A percentile compares a stretch with the other conserved stretches of the same genome.
These are phyloP conservation scores for Cryphonectria parasitica DNA, from an alignment of 2,329 filamentous ascomycete species.

Conservation along the genomic window DNA sequence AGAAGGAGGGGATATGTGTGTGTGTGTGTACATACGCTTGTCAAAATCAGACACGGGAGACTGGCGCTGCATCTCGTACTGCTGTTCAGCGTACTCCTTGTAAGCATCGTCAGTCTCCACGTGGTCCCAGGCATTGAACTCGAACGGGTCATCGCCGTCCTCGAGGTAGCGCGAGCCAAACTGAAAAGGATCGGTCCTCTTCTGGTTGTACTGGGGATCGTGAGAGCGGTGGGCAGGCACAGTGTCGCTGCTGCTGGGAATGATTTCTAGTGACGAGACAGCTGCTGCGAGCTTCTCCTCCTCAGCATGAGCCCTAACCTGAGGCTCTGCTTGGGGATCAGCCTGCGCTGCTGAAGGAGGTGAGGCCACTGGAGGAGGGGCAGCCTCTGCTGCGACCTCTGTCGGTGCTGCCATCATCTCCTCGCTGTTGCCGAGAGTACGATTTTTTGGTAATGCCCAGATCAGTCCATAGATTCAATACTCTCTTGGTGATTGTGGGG, in stretches of 20 bases:
- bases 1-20: neutral
- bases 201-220: slow-evolving; percentile 73
- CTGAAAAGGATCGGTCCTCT: slow-evolving; percentile 90
- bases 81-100: slow-evolving; percentile 80
- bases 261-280: slow-evolving; percentile 23
- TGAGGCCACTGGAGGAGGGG: slow-evolving; percentile 10
- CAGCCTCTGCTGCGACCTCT: slow-evolving; percentile 24
- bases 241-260: neutral
- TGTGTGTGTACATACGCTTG: slow-evolving; percentile 62
- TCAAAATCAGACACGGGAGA: slow-evolving; percentile 92
- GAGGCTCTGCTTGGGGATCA: slow-evolving; percentile 29
- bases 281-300: slow-evolving; percentile 28
- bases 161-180: slow-evolving; percentile 89
- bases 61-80: slow-evolving; percentile 83
- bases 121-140: slow-evolving; percentile 99
- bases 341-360: slow-evolving; percentile 21
- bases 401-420: slow-evolving; percentile 24
- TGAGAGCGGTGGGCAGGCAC: slow-evolving; percentile 70
- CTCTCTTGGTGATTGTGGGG: slow-evolving; percentile 16
- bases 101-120: slow-evolving; percentile 91
- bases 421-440: slow-evolving; percentile 4
- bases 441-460: neutral
- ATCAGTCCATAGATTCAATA: neutral
- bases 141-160: slow-evolving; percentile 86
- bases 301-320: slow-evolving; percentile 30